Conservation (phyloP, 352 stramenopile species). For the Pythium aphanidermatum region DNA sequence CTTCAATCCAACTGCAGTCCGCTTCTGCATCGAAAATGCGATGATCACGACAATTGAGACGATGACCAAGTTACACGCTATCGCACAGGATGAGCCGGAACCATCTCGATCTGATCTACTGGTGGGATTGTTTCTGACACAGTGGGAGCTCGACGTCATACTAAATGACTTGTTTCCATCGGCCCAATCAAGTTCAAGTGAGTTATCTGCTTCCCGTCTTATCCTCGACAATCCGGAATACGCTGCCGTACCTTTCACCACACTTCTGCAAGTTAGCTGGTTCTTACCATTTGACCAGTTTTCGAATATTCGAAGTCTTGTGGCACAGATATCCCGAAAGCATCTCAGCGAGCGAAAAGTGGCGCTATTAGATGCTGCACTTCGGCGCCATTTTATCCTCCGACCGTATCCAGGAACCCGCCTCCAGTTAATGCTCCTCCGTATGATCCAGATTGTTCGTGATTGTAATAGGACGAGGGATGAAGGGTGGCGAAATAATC, state of each 20-base stretch:
- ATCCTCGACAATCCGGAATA: constrained; percentile 15
- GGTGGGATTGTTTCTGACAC: constrained; percentile 41
- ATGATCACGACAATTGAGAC: constrained; percentile 32
- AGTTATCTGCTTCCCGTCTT: neutral
- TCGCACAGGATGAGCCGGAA: constrained; percentile 15
- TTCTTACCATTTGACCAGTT: constrained; percentile 60
- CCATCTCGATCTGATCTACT: constrained; percentile 1
- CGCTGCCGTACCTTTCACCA: constrained; percentile 8
- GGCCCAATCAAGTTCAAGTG: neutral
- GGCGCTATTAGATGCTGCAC: constrained; percentile 33
- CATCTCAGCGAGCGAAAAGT: constrained; percentile 52
- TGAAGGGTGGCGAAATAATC: neutral
- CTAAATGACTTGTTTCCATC: constrained; percentile 28
- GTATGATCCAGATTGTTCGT: constrained; percentile 23
- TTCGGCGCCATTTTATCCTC: constrained; percentile 44
- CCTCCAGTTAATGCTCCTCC: constrained; percentile 36
- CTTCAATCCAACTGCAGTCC: constrained; percentile 40
- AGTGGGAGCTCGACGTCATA: constrained; percentile 47
- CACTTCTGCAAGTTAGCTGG: constrained; percentile 48
- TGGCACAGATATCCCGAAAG: constrained; percentile 49
- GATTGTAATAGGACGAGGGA: neutral
- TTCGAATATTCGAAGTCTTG: constrained; percentile 28
- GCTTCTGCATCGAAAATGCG: constrained; percentile 48
- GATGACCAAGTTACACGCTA: constrained; percentile 36
- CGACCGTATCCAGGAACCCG: constrained; percentile 26